Evolutionary conservation across 1,139 yeast genomes (phyloP).

Genomic region (Scheffersomyces parashehatae): DNA sequence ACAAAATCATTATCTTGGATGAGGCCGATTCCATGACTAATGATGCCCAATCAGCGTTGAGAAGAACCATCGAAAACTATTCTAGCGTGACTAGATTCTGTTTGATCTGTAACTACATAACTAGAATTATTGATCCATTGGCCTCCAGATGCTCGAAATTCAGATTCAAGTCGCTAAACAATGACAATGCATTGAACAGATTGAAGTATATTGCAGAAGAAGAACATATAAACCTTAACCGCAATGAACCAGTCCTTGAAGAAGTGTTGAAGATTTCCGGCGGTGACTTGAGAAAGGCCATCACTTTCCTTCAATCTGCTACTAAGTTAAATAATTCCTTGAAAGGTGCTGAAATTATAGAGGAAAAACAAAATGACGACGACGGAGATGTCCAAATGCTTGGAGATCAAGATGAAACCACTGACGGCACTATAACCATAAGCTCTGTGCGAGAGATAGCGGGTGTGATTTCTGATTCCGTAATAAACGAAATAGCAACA

Average conservation of each 20-base stretch:
- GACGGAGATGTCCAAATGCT: conserved; percentile 31
- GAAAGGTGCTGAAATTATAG: conserved; percentile 6
- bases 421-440: conserved; percentile 34
- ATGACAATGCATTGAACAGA: conserved; percentile 67
- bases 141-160: conserved; percentile 97
- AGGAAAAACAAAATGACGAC: conserved; percentile 8
- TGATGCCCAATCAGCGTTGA: conserved; percentile 92
- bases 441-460: conserved; percentile 69
- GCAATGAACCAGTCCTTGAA: conserved; percentile 48
- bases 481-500: conserved; percentile 46
- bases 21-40: conserved; percentile 99
- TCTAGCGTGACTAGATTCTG: conserved; percentile 91
- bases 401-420: conserved; percentile 13
- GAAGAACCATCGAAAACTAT: conserved; percentile 96
- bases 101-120: conserved; percentile 90
- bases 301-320: conserved; percentile 87
- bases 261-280: conserved; percentile 67
- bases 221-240: conserved; percentile 50
- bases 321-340: conserved; percentile 54
- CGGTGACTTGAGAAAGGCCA: conserved; percentile 93
- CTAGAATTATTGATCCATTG: conserved; percentile 92
- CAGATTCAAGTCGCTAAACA: conserved; percentile 78
- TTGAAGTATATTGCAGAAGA: conserved; percentile 58
- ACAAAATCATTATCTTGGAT: conserved; percentile 80
- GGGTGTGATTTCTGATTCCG: conserved; percentile 72